phyloP scores from a whole-genome alignment of 1,284 basidiomycete species.

The Sphagnurus paluster region DNA sequence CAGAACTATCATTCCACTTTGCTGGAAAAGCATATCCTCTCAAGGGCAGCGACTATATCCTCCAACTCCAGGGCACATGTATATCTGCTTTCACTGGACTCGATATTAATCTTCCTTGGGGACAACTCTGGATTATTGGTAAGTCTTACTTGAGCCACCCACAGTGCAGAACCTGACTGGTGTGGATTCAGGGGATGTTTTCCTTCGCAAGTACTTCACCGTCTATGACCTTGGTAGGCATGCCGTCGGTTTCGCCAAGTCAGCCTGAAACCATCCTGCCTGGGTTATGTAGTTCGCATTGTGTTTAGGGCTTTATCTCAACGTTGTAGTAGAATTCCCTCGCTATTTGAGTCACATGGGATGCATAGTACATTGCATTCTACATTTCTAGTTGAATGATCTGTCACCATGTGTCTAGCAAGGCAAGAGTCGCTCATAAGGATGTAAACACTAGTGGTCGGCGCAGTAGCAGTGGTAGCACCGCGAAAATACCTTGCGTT shows the following conservation, averaged over 20 bases:
- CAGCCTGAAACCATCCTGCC: constrained; percentile 19
- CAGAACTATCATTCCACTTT: constrained; percentile 88
- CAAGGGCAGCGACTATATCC: constrained; percentile 85
- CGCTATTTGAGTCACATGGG: no score
- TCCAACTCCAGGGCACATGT: constrained; percentile 88
- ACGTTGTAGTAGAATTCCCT: background rate
- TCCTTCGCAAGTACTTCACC: constrained; percentile 90
- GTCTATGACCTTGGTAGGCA: constrained; percentile 88
- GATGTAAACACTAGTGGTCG: no score
- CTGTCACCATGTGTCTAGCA: no score
- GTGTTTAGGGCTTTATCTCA: background rate
- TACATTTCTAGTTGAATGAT: no score
- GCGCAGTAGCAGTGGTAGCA: no score
- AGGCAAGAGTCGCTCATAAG: no score
- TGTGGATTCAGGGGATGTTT: constrained; percentile 68
- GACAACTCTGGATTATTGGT: constrained; percentile 94
- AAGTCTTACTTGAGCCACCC: constrained; percentile 29
- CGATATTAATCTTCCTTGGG: constrained; percentile 89
- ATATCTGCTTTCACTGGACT: constrained; percentile 93
- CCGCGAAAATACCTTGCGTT: no score
- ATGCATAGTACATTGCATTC: no score
- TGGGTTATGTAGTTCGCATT: background rate
- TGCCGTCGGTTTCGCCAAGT: constrained; percentile 84
- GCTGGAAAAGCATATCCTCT: constrained; percentile 80
- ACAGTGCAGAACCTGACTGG: constrained; percentile 1